phyloP scores from a whole-genome alignment of 805 yeast genomes.

The Lipomyces spencermartinsiae region DNA sequence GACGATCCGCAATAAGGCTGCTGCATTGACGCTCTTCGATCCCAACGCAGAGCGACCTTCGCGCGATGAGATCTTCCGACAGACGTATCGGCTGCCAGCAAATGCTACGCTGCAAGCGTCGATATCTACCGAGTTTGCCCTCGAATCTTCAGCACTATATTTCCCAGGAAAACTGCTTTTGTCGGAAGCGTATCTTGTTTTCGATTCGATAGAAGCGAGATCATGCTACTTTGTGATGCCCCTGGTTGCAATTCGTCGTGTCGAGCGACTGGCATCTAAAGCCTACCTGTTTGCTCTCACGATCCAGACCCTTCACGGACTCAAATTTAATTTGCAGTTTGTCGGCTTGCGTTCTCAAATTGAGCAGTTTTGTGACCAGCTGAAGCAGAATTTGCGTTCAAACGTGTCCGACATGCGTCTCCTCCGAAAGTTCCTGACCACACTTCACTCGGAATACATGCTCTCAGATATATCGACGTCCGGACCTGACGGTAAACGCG shows the following conservation, averaged over 20 bases:
- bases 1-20: constrained; percentile 55
- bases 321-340: constrained; percentile 69
- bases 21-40: constrained; percentile 53
- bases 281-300: constrained; percentile 79
- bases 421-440: constrained; percentile 67
- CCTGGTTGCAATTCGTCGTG: constrained; percentile 77
- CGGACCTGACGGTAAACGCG: constrained; percentile 40
- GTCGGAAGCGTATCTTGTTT: constrained; percentile 77
- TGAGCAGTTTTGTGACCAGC: constrained; percentile 75
- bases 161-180: constrained; percentile 72
- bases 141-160: constrained; percentile 45
- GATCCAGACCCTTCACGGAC: constrained; percentile 70
- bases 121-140: constrained; percentile 65
- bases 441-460: constrained; percentile 85
- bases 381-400: constrained; percentile 65
- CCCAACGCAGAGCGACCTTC: constrained; percentile 50
- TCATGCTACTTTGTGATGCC: constrained; percentile 75
- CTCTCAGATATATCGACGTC: constrained; percentile 46
- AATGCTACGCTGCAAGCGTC: constrained; percentile 70
- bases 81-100: constrained; percentile 72
- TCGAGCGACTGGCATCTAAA: constrained; percentile 81
- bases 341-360: constrained; percentile 80
- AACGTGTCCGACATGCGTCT: constrained; percentile 68
- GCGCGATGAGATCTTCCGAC: constrained; percentile 73
- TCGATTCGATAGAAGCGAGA: constrained; percentile 72